A percentile compares a stretch with the other conserved stretches of the same genome.
phyloP scores from a whole-genome alignment of 257 asterid genomes.

The Misopates orontium region DNA sequence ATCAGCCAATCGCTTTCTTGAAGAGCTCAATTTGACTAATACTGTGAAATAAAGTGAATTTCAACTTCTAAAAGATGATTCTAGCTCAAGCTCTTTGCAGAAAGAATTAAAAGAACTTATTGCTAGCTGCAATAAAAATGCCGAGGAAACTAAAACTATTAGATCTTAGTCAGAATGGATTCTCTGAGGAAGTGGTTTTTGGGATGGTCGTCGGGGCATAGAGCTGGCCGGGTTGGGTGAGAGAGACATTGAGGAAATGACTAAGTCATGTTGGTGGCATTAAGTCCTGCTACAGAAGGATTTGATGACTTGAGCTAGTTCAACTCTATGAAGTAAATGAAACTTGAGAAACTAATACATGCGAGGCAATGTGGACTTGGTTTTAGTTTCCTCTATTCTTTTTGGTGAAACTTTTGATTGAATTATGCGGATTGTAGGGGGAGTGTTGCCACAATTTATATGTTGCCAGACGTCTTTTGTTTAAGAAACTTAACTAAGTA shows the following conservation, averaged over 20 bases:
- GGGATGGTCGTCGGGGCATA: constrained; percentile 63
- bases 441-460: too few species aligned
- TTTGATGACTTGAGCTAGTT: too few species aligned
- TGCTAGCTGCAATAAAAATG: constrained; percentile 40
- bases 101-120: constrained; percentile 50
- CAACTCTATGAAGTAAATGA: too few species aligned
- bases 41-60: constrained; percentile 47
- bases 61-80: constrained; percentile 27
- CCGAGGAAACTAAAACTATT: constrained; percentile 48
- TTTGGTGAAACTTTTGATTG: too few species aligned
- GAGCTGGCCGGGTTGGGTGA: constrained; percentile 52
- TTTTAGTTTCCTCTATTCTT: too few species aligned
- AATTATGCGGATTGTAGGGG: too few species aligned
- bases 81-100: constrained; percentile 26
- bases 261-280: constrained; percentile 58
- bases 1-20: constrained; percentile 52
- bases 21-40: constrained; percentile 85
- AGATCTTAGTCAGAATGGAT: constrained; percentile 70
- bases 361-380: too few species aligned
- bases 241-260: constrained; percentile 49
- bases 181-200: constrained; percentile 40
- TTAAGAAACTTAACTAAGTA: too few species aligned
- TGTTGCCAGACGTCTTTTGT: too few species aligned
- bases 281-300: constrained; percentile 71
- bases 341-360: too few species aligned